Base-by-base conservation (phyloP, 192 early-diverging fungal species). In the Backusella parvicylindrica region DNA sequence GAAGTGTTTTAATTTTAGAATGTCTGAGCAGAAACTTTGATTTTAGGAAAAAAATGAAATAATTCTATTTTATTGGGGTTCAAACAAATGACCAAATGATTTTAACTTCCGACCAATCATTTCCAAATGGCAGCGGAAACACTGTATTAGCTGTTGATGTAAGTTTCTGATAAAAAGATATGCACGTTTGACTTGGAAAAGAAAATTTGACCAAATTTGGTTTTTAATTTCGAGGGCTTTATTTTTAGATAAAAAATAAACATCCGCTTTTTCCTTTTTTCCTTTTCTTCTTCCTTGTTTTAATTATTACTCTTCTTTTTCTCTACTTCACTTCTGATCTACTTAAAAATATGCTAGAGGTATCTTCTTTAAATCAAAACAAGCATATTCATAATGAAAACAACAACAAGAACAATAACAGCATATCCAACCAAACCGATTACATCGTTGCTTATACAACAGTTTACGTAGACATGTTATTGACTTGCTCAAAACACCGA, bases 161-260 rank as follows among this genome's bases (percentile, higher is more conserved):
- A 7, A 37, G 2, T 37, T 37, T 37, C 7, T 7, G 36, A 37
- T 37, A 7, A 37, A 37, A 37, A 37, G 6, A 26, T 26, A 2
- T 56, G n/a, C 23, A 56, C 26, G 21, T 28, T 60, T 60, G 21
- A 0, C 21, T 28, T 12, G 3, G 12, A 68, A 68, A 68, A 68
- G 66, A 68, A 68, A 68, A 68, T 68, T 23, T 68, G 12, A 68
- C 66, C 66, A 68, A 23, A 68, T 68, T 37, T 68, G 36, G 66
- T 38, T 21, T 36, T 68, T 68, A 35, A 35, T 67, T 37, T 68
- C 53, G 26, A 60, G 53, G 53, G 53, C 38, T 26, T 37, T 36
- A 18, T 47, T 47, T 47, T 47, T 13, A 47, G 43, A 47, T 47
- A 26, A 68, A 38, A 68, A 65, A 65, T 33, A 33, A 28, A 33